Percentiles rank a stretch among this genome's conserved stretches.
phyloP scores from a whole-genome alignment of 352 stramenopile genomes.

The Phytophthora melonis region DNA sequence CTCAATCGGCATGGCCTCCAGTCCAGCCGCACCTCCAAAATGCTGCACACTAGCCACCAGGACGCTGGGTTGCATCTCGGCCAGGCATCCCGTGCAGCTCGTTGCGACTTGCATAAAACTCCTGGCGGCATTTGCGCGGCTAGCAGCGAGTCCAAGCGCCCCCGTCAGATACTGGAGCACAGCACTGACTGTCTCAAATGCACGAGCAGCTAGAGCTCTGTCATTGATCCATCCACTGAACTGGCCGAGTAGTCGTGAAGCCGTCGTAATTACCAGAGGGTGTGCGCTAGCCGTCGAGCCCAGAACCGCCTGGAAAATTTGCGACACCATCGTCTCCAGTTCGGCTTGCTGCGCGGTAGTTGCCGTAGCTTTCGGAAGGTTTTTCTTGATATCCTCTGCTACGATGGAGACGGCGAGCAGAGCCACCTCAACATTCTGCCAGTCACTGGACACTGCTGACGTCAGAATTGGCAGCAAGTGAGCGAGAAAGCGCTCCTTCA shows the following conservation, averaged over 20 bases:
- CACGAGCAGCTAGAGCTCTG: constrained; percentile 38
- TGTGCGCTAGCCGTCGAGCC: constrained; percentile 40
- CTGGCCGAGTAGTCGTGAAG: constrained; percentile 64
- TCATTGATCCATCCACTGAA: constrained; percentile 68
- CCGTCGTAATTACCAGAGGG: constrained; percentile 51
- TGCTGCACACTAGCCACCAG: constrained; percentile 57
- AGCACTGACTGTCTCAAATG: constrained; percentile 51
- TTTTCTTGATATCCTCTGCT: constrained; percentile 69
- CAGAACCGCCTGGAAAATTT: constrained; percentile 59
- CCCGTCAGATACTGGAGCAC: constrained; percentile 68
- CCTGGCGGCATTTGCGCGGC: constrained; percentile 59
- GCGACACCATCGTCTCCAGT: constrained; percentile 55
- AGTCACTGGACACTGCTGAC: constrained; percentile 36
- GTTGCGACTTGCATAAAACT: constrained; percentile 83
- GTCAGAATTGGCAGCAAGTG: constrained; percentile 50
- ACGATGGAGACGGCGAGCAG: constrained; percentile 68
- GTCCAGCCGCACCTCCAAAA: constrained; percentile 38
- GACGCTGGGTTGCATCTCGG: constrained; percentile 53
- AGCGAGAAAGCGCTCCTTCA: constrained; percentile 59
- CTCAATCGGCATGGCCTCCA: constrained; percentile 50
- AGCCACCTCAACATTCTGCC: constrained; percentile 63
- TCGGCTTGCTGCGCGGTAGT: constrained; percentile 29
- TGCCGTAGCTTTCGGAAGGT: constrained; percentile 32
- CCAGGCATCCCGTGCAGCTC: constrained; percentile 52
- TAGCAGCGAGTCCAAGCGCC: constrained; percentile 46